A percentile compares a stretch with the other conserved stretches of the same genome.
Conservation (phyloP, 208 protist species). For the Strigomonas oncopelti region DNA sequence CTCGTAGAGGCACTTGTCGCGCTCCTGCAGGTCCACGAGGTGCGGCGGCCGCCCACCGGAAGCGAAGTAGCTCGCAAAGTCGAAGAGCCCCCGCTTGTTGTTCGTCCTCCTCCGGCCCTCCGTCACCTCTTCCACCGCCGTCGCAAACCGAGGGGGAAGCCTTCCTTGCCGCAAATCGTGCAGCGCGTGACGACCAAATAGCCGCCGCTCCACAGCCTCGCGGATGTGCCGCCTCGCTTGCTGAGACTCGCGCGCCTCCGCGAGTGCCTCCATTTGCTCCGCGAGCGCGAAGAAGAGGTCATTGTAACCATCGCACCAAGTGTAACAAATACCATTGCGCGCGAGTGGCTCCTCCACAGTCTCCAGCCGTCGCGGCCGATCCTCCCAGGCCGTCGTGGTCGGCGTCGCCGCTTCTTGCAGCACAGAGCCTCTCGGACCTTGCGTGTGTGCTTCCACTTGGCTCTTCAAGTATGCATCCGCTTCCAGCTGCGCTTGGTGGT, state of each 20-base stretch:
- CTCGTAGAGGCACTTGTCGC: conserved; percentile 57
- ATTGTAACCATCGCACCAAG: conserved; percentile 46
- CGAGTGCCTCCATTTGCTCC: conserved; percentile 13
- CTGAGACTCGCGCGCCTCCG: conserved; percentile 15
- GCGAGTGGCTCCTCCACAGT: conserved; percentile 40
- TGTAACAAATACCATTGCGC: conserved; percentile 40
- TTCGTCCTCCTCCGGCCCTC: neutral
- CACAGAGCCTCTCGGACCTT: neutral
- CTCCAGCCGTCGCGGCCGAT: conserved; percentile 15
- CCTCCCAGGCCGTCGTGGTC: neutral
- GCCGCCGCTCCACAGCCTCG: neutral
- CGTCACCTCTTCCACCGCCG: neutral
- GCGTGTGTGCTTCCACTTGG: neutral
- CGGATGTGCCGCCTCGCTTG: neutral
- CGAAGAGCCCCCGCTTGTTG: conserved; percentile 24
- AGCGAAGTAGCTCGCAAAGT: conserved; percentile 46
- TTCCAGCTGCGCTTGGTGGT: neutral
- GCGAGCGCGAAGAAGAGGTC: conserved; percentile 37
- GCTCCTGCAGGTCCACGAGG: conserved; percentile 59
- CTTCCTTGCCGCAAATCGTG: neutral
- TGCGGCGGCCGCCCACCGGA: conserved; percentile 36
- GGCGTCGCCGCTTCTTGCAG: neutral
- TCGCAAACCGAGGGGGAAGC: neutral
- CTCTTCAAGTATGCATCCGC: neutral
- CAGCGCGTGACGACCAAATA: neutral